These are phyloP conservation scores for Copromyces sp. DNA, from an alignment of 495 filamentous ascomycete species.

Conservation along the genomic window DNA sequence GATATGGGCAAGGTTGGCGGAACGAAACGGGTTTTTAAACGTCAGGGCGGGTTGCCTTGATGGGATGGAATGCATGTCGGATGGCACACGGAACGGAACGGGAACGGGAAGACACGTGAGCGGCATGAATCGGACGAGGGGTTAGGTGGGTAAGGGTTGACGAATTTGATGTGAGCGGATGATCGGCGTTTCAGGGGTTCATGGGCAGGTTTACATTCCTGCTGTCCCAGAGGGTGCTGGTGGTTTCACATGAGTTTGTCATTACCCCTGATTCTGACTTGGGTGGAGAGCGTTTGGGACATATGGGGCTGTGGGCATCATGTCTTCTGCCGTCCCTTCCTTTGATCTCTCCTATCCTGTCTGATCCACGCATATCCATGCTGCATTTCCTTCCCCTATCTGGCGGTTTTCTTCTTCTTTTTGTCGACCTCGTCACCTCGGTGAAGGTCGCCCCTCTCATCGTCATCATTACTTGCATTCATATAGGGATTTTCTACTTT, in stretches of 20 bases:
- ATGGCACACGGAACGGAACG: not conserved
- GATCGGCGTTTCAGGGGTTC: not conserved
- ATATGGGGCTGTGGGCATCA: not conserved
- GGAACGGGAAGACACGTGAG: not conserved
- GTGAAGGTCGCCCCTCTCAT: not conserved
- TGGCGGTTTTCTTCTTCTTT: not conserved
- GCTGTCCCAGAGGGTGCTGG: not conserved
- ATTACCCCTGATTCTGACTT: not conserved
- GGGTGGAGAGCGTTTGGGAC: not conserved
- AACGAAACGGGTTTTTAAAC: conserved; percentile 46
- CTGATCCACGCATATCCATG: not conserved
- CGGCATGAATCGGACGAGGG: not conserved
- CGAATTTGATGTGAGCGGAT: not conserved
- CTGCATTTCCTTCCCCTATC: not conserved
- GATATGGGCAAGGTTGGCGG: conserved; percentile 46
- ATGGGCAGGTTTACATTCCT: not conserved
- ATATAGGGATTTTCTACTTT: not conserved
- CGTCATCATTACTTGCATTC: not conserved
- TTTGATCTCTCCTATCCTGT: not conserved
- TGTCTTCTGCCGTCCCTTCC: not conserved
- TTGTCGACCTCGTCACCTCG: not conserved
- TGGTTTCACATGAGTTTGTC: not conserved
- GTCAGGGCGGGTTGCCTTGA: conserved; percentile 1
- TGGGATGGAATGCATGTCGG: not conserved
- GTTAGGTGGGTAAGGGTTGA: not conserved